Conservation (phyloP, 1,284 basidiomycete genomes). For the Pyrrhoderma lamaoense region DNA sequence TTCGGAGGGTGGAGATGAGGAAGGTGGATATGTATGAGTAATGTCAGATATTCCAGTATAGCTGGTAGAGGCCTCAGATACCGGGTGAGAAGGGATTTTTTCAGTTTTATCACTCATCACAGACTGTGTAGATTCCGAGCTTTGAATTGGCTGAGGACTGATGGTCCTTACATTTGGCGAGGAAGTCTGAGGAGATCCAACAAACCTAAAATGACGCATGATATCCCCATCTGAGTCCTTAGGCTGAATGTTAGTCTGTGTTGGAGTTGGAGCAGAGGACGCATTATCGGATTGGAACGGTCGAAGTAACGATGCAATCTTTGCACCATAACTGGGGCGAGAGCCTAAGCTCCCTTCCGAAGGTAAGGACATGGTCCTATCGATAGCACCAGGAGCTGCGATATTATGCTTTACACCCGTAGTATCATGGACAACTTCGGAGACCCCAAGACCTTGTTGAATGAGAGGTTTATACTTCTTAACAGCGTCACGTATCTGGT, state of each 20-base stretch:
- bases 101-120: neutral
- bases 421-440: constrained; percentile 17
- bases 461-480: constrained; percentile 34
- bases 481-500: constrained; percentile 72
- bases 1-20: constrained; percentile 43
- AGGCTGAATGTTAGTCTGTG: neutral
- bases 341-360: neutral
- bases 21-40: constrained; percentile 72
- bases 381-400: neutral
- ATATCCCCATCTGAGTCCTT: neutral
- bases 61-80: constrained; percentile 1
- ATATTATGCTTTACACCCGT: neutral
- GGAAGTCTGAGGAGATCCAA: neutral
- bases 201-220: neutral
- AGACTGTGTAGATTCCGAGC: neutral
- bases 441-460: neutral
- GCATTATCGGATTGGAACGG: constrained; percentile 13
- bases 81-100: neutral
- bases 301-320: constrained; percentile 11
- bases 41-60: constrained; percentile 9
- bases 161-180: neutral
- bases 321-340: constrained; percentile 10
- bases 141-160: neutral
- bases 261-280: constrained; percentile 1
- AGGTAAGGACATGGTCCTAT: constrained; percentile 3